Percentiles rank a stretch among this genome's conserved stretches.
Conservation (phyloP, 2,329 filamentous ascomycete species). For the Domatiomyces catenatus region DNA sequence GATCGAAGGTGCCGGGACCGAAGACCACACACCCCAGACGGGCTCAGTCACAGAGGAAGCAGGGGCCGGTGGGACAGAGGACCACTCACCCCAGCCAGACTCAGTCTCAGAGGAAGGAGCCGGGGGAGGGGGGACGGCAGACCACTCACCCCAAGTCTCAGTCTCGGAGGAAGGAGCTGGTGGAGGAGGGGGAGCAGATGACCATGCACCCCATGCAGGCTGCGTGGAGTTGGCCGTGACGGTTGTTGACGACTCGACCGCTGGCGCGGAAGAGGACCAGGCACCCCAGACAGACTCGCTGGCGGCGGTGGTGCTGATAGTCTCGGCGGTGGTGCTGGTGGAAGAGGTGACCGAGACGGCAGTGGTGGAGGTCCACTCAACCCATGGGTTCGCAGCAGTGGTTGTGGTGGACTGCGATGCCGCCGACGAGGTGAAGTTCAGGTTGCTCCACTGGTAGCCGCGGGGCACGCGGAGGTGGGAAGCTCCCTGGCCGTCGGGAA, state of each 20-base stretch:
- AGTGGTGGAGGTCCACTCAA: not conserved
- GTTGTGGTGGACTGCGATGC: too few relatives aligned
- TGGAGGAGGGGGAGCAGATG: too few relatives aligned
- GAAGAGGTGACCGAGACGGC: not conserved
- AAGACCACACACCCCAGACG: not conserved
- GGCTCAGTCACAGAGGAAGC: not conserved
- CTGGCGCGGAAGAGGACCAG: too few relatives aligned
- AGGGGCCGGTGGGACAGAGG: not conserved
- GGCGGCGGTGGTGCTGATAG: too few relatives aligned
- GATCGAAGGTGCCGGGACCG: not conserved
- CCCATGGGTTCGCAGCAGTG: not conserved
- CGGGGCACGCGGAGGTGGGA: not conserved
- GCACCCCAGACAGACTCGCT: too few relatives aligned
- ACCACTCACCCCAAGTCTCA: too few relatives aligned
- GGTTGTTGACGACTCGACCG: too few relatives aligned
- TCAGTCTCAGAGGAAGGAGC: not conserved
- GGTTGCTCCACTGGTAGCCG: not conserved
- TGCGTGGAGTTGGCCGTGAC: too few relatives aligned
- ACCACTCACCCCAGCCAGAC: not conserved
- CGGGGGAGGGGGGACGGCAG: not conserved
- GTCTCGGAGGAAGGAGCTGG: too few relatives aligned
- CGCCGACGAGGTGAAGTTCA: not conserved
- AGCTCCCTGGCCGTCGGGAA: not conserved
- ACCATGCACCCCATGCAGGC: too few relatives aligned
- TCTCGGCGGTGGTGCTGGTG: not conserved